phyloP scores from a whole-genome alignment of 2,329 filamentous ascomycete species.

The Sporothrix euskadiensis region DNA sequence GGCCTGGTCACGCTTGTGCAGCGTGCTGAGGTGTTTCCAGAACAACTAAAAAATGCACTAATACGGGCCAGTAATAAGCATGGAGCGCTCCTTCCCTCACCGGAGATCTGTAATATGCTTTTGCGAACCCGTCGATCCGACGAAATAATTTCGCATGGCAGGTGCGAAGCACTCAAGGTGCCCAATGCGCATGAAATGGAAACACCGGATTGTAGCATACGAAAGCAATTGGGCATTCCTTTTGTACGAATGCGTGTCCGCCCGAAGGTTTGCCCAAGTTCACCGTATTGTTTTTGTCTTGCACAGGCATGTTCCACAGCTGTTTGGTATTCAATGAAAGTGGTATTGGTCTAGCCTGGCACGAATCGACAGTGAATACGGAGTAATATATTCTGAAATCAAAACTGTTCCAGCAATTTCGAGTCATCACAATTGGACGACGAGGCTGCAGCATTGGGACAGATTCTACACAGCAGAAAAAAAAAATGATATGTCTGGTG shows the following conservation, averaged over 20 bases:
- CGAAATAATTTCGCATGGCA: not conserved
- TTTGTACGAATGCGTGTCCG: not conserved
- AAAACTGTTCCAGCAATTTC: not conserved
- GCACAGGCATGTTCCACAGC: conserved; percentile 2
- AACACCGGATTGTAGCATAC: conserved; percentile 9
- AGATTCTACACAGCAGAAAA: not conserved
- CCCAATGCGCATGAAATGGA: not conserved
- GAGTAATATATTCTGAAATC: not conserved
- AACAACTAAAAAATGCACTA: conserved; percentile 13
- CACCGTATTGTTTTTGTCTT: not conserved
- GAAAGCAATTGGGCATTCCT: not conserved
- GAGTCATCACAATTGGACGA: not conserved
- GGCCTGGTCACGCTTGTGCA: not conserved
- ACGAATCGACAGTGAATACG: not conserved
- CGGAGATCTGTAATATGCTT: not conserved
- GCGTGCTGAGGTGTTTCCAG: conserved; percentile 1
- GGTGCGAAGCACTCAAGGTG: not conserved
- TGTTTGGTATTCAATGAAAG: not conserved
- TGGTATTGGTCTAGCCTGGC: not conserved
- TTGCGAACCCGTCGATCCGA: conserved; percentile 9
- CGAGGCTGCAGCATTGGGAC: not conserved
- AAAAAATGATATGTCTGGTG: not conserved
- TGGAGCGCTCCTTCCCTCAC: conserved; percentile 7
- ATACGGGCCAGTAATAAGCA: not conserved
- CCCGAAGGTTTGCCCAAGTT: not conserved